These are phyloP conservation scores for Fusarium nelsonii DNA, from an alignment of 2,329 filamentous ascomycete genomes.

Conservation along the genomic window DNA sequence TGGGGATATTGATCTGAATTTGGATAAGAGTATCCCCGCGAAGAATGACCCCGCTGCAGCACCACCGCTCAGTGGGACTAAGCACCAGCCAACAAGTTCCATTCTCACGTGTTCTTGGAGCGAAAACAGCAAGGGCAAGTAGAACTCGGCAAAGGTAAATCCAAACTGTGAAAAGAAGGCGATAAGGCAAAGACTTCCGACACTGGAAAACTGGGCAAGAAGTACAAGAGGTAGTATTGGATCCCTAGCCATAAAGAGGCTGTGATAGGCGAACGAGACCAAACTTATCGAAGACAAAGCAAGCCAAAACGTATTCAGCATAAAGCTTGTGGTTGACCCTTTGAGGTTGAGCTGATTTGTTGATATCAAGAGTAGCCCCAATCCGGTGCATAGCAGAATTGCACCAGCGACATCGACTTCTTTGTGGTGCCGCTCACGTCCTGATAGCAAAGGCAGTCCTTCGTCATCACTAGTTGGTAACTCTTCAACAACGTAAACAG, in stretches of 20 bases:
- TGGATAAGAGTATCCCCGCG: background rate
- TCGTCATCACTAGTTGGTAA: background rate
- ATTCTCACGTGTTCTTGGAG: background rate
- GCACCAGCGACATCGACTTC: background rate
- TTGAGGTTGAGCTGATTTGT: background rate
- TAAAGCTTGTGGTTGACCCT: background rate
- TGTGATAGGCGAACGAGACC: background rate
- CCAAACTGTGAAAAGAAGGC: background rate
- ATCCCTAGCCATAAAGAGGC: background rate
- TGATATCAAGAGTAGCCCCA: background rate
- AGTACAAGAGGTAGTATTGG: background rate
- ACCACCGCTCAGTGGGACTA: background rate
- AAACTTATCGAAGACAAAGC: background rate
- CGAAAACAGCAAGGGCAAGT: background rate
- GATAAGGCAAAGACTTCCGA: background rate
- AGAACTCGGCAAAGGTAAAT: background rate
- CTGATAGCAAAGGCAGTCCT: background rate
- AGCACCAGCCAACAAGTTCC: background rate
- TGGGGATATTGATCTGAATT: background rate
- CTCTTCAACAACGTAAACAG: background rate
- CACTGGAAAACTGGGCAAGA: background rate
- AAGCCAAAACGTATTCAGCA: background rate
- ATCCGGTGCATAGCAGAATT: background rate
- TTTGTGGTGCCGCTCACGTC: background rate
- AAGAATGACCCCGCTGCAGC: background rate